A percentile compares a stretch with the other conserved stretches of the same genome.
These are phyloP conservation scores for Hortaea werneckii DNA, from an alignment of 2,329 filamentous ascomycete species.

Conservation along the genomic window DNA sequence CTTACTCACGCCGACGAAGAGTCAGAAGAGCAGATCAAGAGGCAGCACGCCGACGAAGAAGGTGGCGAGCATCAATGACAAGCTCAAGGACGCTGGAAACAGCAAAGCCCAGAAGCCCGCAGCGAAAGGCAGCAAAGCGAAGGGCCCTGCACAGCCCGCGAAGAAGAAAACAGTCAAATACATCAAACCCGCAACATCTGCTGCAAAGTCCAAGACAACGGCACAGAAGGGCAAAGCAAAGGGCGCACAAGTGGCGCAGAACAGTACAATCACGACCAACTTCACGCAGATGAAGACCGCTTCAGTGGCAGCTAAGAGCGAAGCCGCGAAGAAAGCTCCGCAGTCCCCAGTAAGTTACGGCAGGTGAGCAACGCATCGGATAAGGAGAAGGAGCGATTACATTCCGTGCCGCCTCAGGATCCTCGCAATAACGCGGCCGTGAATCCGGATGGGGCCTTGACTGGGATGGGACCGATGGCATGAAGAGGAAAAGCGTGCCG, in stretches of 20 bases:
- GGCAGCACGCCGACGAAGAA: conserved; percentile 14
- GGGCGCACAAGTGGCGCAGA: conserved; percentile 6
- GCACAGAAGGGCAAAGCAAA: conserved; percentile 2
- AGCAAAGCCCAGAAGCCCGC: conserved; percentile 9
- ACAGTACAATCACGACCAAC: conserved; percentile 1
- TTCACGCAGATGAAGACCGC: conserved; percentile 15
- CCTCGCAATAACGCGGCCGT: neutral
- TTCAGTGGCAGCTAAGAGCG: conserved; percentile 9
- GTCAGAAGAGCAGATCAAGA: conserved; percentile 5
- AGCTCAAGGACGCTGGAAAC: conserved; percentile 8
- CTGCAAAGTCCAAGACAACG: conserved; percentile 10
- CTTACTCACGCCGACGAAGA: conserved; percentile 25
- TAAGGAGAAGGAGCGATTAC: neutral
- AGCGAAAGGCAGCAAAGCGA: conserved; percentile 6
- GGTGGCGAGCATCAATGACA: conserved; percentile 11
- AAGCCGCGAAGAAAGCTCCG: conserved; percentile 6
- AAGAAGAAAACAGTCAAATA: conserved; percentile 18
- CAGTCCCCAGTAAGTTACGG: conserved; percentile 18
- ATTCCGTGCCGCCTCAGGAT: neutral
- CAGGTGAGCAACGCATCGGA: conserved; percentile 16
- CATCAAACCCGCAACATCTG: conserved; percentile 11
- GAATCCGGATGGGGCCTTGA: no score
- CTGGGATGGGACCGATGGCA: no score
- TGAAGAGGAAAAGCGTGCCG: neutral
- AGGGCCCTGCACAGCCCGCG: conserved; percentile 6